These are phyloP conservation scores for Hibiscus mutabilis DNA, from an alignment of 345 rosid genomes.

Conservation along the genomic window DNA sequence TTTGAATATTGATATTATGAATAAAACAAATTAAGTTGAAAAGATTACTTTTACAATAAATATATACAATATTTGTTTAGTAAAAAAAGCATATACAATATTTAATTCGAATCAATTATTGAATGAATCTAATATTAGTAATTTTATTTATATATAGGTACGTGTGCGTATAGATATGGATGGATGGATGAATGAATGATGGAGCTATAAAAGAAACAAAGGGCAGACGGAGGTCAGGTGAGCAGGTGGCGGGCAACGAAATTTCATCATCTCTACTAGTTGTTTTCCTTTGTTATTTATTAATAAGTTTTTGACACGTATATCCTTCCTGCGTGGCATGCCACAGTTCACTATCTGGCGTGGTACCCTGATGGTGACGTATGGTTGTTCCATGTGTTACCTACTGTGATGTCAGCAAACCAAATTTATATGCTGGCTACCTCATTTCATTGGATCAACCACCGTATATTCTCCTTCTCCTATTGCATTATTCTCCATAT, in stretches of 20 bases:
- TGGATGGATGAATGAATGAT: background rate
- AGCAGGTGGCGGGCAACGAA: slow-evolving; percentile 4
- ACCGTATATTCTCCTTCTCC: background rate
- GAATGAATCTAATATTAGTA: no score
- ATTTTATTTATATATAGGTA: no score
- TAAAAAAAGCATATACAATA: no score
- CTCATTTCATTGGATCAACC: slow-evolving; percentile 1
- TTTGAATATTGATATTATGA: no score
- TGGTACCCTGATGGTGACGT: slow-evolving; percentile 1
- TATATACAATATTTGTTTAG: no score
- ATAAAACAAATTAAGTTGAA: no score
- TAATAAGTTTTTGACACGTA: background rate
- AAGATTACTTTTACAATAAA: no score
- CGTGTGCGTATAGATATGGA: background rate
- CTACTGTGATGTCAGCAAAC: background rate
- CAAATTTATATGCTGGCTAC: background rate
- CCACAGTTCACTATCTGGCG: background rate
- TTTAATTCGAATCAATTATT: no score
- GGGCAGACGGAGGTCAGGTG: background rate
- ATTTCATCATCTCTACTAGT: background rate
- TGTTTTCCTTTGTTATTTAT: background rate
- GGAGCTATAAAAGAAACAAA: background rate
- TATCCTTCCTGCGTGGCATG: background rate
- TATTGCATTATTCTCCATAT: background rate
- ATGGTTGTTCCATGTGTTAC: background rate